Evolutionary conservation across 192 early-diverging fungal genomes (phyloP).

Genomic region (Oehlia diaphana): DNA sequence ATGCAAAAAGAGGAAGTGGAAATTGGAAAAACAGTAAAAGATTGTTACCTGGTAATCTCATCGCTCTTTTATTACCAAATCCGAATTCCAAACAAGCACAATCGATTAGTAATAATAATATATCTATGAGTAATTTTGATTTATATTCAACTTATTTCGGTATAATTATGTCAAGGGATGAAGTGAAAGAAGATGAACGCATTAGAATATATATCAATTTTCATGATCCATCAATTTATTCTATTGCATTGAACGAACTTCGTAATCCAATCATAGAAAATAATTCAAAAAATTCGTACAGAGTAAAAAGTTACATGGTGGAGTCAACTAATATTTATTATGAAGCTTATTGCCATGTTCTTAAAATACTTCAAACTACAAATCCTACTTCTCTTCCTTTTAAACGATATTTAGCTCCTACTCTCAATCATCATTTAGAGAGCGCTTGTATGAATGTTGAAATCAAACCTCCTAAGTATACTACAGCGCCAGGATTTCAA

Average conservation of each 20-base stretch:
- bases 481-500: conserved; percentile 33
- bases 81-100: background rate
- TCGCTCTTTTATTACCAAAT: conserved; percentile 39
- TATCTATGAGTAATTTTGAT: too few relatives aligned
- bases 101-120: background rate
- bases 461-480: conserved; percentile 39
- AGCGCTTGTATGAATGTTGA: too few relatives aligned
- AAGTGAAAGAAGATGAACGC: background rate
- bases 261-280: background rate
- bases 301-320: conserved; percentile 33
- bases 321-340: conserved; percentile 39
- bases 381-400: conserved; percentile 39
- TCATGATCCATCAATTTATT: conserved; percentile 33
- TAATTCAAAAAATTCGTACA: too few relatives aligned
- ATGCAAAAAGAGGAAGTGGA: conserved; percentile 29
- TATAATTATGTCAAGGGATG: conserved; percentile 36
- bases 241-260: conserved; percentile 14
- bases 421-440: too few relatives aligned
- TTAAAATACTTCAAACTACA: conserved; percentile 36
- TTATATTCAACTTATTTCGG: conserved; percentile 28
- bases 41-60: conserved; percentile 44
- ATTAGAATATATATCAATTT: conserved; percentile 36
- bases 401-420: conserved; percentile 41
- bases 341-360: conserved; percentile 38
- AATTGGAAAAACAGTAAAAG: conserved; percentile 49